These are phyloP conservation scores for Termitomyces sp. DNA, from an alignment of 768 basidiomycete species.

Conservation along the genomic window DNA sequence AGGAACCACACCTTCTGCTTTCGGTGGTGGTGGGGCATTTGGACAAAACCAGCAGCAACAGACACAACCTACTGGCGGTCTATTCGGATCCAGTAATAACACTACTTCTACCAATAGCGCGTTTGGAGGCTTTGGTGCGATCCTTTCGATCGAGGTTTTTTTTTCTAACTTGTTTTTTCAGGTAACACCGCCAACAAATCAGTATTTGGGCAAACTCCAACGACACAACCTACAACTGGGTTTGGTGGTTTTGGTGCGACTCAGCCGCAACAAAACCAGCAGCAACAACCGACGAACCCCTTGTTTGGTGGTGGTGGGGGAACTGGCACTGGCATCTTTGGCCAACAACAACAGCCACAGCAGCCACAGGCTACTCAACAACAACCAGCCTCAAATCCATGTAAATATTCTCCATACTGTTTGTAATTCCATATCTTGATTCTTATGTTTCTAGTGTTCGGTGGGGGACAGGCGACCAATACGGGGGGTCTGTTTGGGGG, in stretches of 20 bases:
- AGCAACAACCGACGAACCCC: conserved; percentile 21
- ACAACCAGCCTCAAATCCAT: conserved; percentile 30
- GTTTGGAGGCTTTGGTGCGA: conserved; percentile 37
- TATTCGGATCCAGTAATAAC: conserved; percentile 28
- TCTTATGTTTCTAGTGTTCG: conserved; percentile 5
- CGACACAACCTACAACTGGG: conserved; percentile 34
- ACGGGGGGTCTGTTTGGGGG: conserved; percentile 30
- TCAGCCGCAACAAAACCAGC: conserved; percentile 30
- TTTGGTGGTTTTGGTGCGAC: conserved; percentile 34
- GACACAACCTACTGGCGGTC: conserved; percentile 22
- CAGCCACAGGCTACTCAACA: conserved; percentile 23
- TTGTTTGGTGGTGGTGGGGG: conserved; percentile 24
- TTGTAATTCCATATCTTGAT: not conserved
- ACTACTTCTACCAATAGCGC: conserved; percentile 21
- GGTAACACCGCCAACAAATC: conserved; percentile 19
- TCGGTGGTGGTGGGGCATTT: conserved; percentile 29
- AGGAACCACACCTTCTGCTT: conserved; percentile 20
- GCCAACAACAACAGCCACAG: conserved; percentile 28
- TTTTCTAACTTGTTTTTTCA: not conserved
- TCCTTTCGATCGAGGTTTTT: not conserved
- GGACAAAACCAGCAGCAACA: conserved; percentile 31
- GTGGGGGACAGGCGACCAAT: conserved; percentile 18
- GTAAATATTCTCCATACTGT: conserved; percentile 20
- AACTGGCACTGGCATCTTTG: conserved; percentile 27
- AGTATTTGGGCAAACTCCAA: conserved; percentile 39